Evolutionary conservation across 1,284 basidiomycete genomes (phyloP), one percentile per base, ranked within the genome.

Genomic region (Sporisorium exsertum): DNA sequence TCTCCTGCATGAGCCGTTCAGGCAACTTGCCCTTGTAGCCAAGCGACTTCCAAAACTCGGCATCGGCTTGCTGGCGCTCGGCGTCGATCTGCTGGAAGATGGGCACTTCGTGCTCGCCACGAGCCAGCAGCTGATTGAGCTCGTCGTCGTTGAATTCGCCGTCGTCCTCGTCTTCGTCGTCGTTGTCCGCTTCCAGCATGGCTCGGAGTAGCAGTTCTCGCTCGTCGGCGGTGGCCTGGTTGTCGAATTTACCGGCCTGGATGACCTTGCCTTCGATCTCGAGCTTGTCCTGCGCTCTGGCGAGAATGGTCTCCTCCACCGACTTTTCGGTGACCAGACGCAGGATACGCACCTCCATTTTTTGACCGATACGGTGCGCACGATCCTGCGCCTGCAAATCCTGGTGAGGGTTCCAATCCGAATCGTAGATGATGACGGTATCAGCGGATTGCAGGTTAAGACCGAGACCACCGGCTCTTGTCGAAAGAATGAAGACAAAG

Each of bases 361-460:
- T 99, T 86, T 99, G 97, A 72, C 97, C 97, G 83, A 99, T 99
- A 90, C 97, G 95, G 89, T 99, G 96, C 13, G 94, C 94, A 89
- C 94, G 86, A 56, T 89, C 89, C 80, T 89, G 89, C 3, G 89
- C 89, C 87, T 99, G 97, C 78, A 99, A 88, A 91, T 99, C 97
- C 76, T 87, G 86, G 78, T 87, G 80, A 52, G 77, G 78, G 58
- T 83, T 81, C 70, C 73, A 84, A 59, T 84, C 82, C 26, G 81
- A 72, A 37, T 90, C 94, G 74, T 87, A 96, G 91, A 99, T 97
- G 87, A 99, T 93, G 86, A 99, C 97, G 1, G 96, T 99, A 86
- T 99, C 97, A 58, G 97, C 97, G 5, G 94, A 97, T 87, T 98
- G 96, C 87, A 99, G 87, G 86, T 99, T 99, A 81, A 99, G 88